phyloP scores from a whole-genome alignment of 163 green algal species.

The Chlorella variabilis region DNA sequence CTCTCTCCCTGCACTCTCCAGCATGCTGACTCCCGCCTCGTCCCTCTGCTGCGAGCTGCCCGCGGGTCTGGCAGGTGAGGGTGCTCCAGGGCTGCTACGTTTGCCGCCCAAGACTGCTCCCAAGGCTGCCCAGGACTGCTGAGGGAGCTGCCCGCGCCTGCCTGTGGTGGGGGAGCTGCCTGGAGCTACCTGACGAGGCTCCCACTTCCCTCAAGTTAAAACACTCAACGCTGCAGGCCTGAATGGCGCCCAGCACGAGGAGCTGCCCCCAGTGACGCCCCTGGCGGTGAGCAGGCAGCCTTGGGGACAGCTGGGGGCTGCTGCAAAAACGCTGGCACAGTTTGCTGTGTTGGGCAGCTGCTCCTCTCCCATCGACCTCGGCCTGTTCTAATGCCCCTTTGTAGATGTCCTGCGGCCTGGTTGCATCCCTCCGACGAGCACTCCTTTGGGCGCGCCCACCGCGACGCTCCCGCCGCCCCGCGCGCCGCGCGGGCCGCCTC shows the following conservation, averaged over 20 bases:
- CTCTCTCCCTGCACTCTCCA: no score
- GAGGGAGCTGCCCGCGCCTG: background rate
- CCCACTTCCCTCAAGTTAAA: background rate
- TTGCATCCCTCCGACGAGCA: background rate
- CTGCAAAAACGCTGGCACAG: no score
- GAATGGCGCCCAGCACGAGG: background rate
- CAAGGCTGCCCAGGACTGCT: background rate
- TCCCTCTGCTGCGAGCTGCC: no score
- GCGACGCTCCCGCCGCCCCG: background rate
- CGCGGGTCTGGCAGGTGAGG: no score
- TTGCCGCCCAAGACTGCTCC: background rate
- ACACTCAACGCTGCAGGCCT: background rate
- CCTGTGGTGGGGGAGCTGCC: background rate
- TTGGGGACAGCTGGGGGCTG: no score
- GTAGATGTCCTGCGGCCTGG: background rate
- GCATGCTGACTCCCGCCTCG: no score
- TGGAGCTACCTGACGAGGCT: background rate
- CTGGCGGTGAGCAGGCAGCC: conserved; percentile 33
- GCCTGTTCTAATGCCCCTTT: no score
- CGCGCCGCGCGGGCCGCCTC: no score
- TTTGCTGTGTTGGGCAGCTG: no score
- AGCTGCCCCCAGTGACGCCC: conserved; percentile 14
- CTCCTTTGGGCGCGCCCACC: background rate
- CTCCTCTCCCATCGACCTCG: no score
- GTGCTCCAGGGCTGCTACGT: no score